Base-by-base conservation (phyloP, 2,329 filamentous ascomycete genomes). In the Fusarium armeniacum region DNA sequence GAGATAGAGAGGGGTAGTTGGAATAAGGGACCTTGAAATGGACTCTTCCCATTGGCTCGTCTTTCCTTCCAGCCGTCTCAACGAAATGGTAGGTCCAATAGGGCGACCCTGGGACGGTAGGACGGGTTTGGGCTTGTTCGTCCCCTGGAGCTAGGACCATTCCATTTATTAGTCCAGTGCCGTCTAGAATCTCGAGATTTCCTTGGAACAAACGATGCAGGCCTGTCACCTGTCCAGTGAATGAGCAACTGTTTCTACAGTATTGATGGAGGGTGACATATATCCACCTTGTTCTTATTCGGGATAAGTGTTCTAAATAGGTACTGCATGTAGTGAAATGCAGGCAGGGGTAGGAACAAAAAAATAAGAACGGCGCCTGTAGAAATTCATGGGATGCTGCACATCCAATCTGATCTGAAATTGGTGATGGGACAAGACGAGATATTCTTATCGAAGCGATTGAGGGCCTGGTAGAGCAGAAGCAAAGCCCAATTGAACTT, bases 81-180 rank as follows among this genome's bases (percentile, higher is more conserved):
- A 69, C 66, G 66, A 69, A 65, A 69, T 65, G 44, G 40, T 55
- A 40, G 36, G 3, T 38, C 36, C 36, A 38, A 38, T 38, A 11
- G n/a, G 36, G 36, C 33, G 47, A 51, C 47, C 47, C 47, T 50
- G n/a, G 47, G 18, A 30, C 16, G 10, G 43, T 50, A n/a, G 47
- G 18, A 30, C 16, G 9, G 24, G 24, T 10, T 16, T 35, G 44
- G 47, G 49, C 58, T 45, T 40, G 30, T 56, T 45, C 44, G 28
- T 59, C 64, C 65, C 66, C 60, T 69, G 66, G 55, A 69, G 60
- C 66, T 69, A 61, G 40, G 43, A 38, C 36, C 57, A 38, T 40
- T 38, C 45, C 28, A 62, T 43, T 24, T 35, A 46, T 50, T 35
- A 46, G 45, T 63, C 51, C 38, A 64, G 63, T 30, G 50, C 16